Percentiles rank a stretch among this genome's conserved stretches.
These are phyloP conservation scores for Dryas drummondii DNA, from an alignment of 306 rosid genomes.

Conservation along the genomic window DNA sequence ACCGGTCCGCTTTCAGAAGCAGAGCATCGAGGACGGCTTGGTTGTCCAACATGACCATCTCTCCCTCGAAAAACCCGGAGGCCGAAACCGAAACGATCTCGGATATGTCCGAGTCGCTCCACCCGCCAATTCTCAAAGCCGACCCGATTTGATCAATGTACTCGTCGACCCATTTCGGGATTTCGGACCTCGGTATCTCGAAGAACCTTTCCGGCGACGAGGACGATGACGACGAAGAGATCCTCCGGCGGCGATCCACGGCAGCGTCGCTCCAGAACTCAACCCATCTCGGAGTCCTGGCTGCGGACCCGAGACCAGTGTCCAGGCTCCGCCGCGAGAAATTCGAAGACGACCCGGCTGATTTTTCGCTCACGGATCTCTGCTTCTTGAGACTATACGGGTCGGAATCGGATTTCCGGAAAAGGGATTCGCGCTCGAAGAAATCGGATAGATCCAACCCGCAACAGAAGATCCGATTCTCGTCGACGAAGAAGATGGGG, in stretches of 20 bases:
- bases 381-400: constrained; percentile 59
- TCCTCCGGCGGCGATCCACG: constrained; percentile 67
- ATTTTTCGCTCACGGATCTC: constrained; percentile 74
- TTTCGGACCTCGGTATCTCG: constrained; percentile 47
- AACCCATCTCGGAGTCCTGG: constrained; percentile 93
- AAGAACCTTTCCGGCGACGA: constrained; percentile 78
- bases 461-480: constrained; percentile 84
- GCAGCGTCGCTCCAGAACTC: constrained; percentile 98
- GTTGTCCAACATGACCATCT: constrained; percentile 75
- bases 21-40: constrained; percentile 85
- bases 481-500: constrained; percentile 88
- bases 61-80: constrained; percentile 75
- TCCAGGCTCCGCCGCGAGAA: constrained; percentile 83
- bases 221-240: constrained; percentile 45
- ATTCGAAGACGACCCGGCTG: constrained; percentile 59
- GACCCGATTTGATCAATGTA: constrained; percentile 79
- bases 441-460: constrained; percentile 91
- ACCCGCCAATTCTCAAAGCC: constrained; percentile 72
- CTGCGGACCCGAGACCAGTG: constrained; percentile 41
- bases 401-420: constrained; percentile 56
- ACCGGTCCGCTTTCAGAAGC: constrained; percentile 68
- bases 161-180: constrained; percentile 81
- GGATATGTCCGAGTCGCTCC: constrained; percentile 78
- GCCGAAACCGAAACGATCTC: constrained; percentile 83
- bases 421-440: constrained; percentile 76